A percentile compares a stretch with the other conserved stretches of the same genome.
phyloP scores from a whole-genome alignment of 73 alveolate species.

The Paramecium biaurelia region DNA sequence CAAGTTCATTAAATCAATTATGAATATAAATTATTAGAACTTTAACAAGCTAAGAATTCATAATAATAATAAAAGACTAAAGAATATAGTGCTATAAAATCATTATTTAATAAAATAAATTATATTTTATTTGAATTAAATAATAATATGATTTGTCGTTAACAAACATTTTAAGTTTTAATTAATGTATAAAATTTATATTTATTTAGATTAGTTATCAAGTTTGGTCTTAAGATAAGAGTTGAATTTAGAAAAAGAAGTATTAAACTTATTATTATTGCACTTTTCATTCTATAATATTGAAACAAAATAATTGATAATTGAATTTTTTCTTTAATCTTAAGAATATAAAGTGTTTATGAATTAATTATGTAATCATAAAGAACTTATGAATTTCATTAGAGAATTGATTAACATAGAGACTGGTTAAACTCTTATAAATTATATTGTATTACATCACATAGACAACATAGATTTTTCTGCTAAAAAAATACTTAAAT shows the following conservation, averaged over 20 bases:
- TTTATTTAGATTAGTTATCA: slow-evolving; percentile 11
- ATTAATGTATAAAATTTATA: not conserved
- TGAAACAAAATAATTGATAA: not conserved
- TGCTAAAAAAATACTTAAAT: slow-evolving; percentile 20
- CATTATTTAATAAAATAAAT: not conserved
- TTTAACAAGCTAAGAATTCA: not conserved
- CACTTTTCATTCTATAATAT: not conserved
- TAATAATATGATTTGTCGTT: not conserved
- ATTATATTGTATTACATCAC: slow-evolving; percentile 16
- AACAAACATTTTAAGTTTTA: not conserved
- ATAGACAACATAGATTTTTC: slow-evolving; percentile 8
- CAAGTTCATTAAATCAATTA: not conserved
- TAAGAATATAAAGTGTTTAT: not conserved
- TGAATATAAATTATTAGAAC: not conserved
- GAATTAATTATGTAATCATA: not conserved
- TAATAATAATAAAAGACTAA: not conserved
- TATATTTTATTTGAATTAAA: not conserved
- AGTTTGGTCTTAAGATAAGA: not conserved
- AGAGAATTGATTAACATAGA: not conserved
- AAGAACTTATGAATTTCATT: not conserved
- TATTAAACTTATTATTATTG: not conserved
- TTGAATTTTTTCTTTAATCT: not conserved
- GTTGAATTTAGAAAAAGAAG: slow-evolving; percentile 9
- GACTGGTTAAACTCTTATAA: not conserved
- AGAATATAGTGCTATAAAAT: not conserved